These are phyloP conservation scores for Populus simonii DNA, from an alignment of 345 rosid genomes.

Conservation along the genomic window DNA sequence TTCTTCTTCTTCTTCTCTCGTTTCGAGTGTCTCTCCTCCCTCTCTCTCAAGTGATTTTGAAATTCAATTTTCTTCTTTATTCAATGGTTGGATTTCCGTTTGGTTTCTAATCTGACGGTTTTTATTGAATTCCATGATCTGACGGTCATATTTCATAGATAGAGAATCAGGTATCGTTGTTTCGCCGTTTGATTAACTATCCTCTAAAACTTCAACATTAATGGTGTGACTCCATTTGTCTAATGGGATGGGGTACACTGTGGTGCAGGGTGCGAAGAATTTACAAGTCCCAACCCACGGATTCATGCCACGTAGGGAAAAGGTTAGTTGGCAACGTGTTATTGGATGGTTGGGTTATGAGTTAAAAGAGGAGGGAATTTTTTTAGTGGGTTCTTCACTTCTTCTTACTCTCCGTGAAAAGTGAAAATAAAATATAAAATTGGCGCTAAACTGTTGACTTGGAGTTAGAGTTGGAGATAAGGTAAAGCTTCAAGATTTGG, in stretches of 20 bases:
- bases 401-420: constrained; percentile 3
- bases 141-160: constrained; percentile 59
- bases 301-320: constrained; percentile 21
- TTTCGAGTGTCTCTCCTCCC: constrained; percentile 51
- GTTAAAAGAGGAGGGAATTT: constrained; percentile 4
- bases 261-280: not conserved
- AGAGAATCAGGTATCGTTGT: constrained; percentile 2
- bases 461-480: not conserved
- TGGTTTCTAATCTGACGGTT: constrained; percentile 43
- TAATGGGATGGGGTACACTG: not conserved
- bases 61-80: constrained; percentile 65
- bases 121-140: constrained; percentile 23
- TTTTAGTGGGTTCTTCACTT: not conserved
- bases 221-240: not conserved
- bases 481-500: not conserved
- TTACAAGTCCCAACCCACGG: not conserved
- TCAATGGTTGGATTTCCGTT: constrained; percentile 56
- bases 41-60: constrained; percentile 85
- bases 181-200: constrained; percentile 46
- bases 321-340: not conserved
- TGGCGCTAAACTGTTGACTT: constrained; percentile 37
- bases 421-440: constrained; percentile 14
- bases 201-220: constrained; percentile 2
- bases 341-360: not conserved
- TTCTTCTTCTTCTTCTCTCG: constrained; percentile 24